Conservation (phyloP, 108 stramenopile genomes). For the Discostella stelligeroides region DNA sequence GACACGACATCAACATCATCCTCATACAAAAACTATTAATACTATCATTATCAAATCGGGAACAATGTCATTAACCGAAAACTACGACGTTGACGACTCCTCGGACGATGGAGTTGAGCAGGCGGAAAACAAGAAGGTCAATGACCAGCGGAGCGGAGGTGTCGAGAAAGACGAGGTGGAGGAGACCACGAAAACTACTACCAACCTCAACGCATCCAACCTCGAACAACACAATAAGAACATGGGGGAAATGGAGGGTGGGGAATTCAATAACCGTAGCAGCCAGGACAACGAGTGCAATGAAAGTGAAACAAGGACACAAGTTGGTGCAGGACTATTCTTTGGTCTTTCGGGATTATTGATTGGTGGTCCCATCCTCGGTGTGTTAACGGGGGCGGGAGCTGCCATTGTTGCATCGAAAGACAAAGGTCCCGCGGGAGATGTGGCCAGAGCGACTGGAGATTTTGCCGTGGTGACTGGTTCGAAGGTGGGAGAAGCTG, state of each 20-base stretch:
- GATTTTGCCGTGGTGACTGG: constrained; percentile 32
- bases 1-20: no score
- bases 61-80: no score
- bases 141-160: not conserved
- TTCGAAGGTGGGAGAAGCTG: constrained; percentile 28
- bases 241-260: not conserved
- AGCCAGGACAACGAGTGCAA: not conserved
- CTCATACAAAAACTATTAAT: no score
- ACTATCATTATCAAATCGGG: no score
- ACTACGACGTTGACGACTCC: no score
- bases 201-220: constrained; percentile 1
- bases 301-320: constrained; percentile 10
- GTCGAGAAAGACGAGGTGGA: not conserved
- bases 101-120: no score
- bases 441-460: constrained; percentile 24
- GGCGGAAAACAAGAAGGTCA: not conserved
- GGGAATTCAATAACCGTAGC: not conserved
- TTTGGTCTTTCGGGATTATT: constrained; percentile 25
- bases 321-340: constrained; percentile 30
- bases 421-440: constrained; percentile 26
- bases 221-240: constrained; percentile 15
- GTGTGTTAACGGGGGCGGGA: constrained; percentile 19
- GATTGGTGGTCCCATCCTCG: constrained; percentile 34
- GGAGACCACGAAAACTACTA: no score
- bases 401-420: constrained; percentile 38